These are phyloP conservation scores for Auricularia heimuer DNA, from an alignment of 768 basidiomycete species.

Conservation along the genomic window DNA sequence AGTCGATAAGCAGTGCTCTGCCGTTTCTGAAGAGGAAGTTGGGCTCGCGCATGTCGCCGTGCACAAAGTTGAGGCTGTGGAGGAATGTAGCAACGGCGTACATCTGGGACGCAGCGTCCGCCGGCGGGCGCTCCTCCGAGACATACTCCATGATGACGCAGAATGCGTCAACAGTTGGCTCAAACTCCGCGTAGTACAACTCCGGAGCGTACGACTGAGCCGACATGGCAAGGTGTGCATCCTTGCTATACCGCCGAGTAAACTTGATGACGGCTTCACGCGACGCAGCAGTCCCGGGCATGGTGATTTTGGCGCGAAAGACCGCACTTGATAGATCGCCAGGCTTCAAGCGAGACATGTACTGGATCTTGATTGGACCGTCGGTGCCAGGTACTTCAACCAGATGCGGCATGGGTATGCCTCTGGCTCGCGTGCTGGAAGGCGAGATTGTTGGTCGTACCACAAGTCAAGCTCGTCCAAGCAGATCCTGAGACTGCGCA, in stretches of 20 bases:
- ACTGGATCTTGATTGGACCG: not conserved
- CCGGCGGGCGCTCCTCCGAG: not conserved
- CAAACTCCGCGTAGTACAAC: not conserved
- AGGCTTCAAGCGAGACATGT: not conserved
- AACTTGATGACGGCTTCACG: not conserved
- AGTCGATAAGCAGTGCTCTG: not conserved
- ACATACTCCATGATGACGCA: not conserved
- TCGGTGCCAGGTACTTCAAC: not conserved
- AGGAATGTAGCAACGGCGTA: not conserved
- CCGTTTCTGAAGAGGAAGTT: not conserved
- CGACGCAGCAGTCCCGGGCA: not conserved
- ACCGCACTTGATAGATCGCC: not conserved
- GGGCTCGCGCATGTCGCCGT: not conserved
- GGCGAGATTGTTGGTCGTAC: not conserved
- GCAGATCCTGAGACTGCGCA: not conserved
- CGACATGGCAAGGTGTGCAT: not conserved
- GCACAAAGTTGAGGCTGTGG: not conserved
- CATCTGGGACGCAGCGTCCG: not conserved
- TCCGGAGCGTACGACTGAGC: not conserved
- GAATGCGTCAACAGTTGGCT: not conserved
- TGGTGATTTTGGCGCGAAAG: not conserved
- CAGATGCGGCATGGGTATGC: not conserved
- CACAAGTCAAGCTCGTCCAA: not conserved
- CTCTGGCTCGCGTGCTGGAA: not conserved
- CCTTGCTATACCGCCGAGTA: not conserved